A percentile compares a stretch with the other conserved stretches of the same genome.
Conservation (phyloP, 2,329 filamentous ascomycete species). For the Arthrobotrys pseudoclavata region DNA sequence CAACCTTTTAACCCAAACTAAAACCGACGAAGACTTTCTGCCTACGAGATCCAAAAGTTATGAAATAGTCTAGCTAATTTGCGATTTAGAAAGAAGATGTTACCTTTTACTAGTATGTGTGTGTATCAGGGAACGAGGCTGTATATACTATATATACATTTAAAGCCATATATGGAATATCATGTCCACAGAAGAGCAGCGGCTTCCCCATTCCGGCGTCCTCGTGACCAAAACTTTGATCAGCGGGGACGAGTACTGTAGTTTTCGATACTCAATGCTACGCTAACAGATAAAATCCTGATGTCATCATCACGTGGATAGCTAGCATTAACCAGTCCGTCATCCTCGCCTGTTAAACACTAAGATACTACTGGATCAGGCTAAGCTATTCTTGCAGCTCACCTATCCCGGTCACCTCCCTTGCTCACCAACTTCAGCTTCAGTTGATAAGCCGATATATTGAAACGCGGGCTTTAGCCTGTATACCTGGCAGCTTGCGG, state of each 20-base stretch:
- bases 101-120: neutral
- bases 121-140: neutral
- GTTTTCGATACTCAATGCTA: neutral
- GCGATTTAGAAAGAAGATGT: neutral
- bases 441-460: conserved; percentile 25
- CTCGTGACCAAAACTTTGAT: neutral
- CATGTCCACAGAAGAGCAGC: neutral
- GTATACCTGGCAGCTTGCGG: conserved; percentile 3
- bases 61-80: neutral
- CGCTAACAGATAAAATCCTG: conserved; percentile 4
- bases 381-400: conserved; percentile 23
- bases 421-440: conserved; percentile 15
- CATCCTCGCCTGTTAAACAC: conserved; percentile 15
- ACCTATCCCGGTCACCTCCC: conserved; percentile 16
- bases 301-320: conserved; percentile 29
- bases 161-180: neutral
- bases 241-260: neutral
- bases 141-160: neutral
- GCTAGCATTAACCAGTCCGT: conserved; percentile 7
- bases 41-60: neutral
- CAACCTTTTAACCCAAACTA: neutral
- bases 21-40: neutral
- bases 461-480: conserved; percentile 23
- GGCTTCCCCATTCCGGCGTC: neutral
- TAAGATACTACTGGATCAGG: conserved; percentile 25